Percentiles rank a stretch among this genome's conserved stretches.
phyloP scores from a whole-genome alignment of 2,329 filamentous ascomycete genomes.

The Fusarium begoniae region DNA sequence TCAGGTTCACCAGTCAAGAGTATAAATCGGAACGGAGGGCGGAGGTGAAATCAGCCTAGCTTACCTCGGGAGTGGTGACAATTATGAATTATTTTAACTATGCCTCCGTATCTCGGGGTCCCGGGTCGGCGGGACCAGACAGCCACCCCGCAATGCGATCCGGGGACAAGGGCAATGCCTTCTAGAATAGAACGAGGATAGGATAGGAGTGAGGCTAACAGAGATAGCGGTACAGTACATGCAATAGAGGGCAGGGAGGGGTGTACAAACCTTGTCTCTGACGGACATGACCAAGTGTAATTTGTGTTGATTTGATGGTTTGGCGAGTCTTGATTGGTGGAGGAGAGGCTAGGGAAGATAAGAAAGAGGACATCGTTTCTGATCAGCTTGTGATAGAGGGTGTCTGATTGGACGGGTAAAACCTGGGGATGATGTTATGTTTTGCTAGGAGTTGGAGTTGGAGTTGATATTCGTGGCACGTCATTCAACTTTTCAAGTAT shows the following conservation, averaged over 20 bases:
- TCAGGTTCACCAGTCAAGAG: slow-evolving; percentile 1
- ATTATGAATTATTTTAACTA: slow-evolving; percentile 38
- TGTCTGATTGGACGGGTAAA: slow-evolving; percentile 25
- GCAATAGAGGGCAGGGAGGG: neutral
- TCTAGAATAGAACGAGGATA: slow-evolving; percentile 32
- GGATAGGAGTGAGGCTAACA: slow-evolving; percentile 27
- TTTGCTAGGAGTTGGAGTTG: slow-evolving; percentile 6
- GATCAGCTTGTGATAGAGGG: slow-evolving; percentile 20
- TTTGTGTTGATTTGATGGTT: slow-evolving; percentile 33
- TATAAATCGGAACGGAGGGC: slow-evolving; percentile 9
- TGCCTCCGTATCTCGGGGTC: slow-evolving; percentile 38
- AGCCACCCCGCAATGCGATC: slow-evolving; percentile 30
- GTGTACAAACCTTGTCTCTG: slow-evolving; percentile 6
- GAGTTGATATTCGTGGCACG: neutral
- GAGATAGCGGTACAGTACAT: slow-evolving; percentile 14
- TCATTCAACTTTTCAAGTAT: neutral
- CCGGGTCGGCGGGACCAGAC: slow-evolving; percentile 38
- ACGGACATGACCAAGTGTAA: slow-evolving; percentile 37
- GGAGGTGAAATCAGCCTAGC: slow-evolving; percentile 2
- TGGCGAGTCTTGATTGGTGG: slow-evolving; percentile 31
- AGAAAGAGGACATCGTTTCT: slow-evolving; percentile 30
- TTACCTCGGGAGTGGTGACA: slow-evolving; percentile 41
- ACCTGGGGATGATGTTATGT: slow-evolving; percentile 28
- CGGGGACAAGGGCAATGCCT: slow-evolving; percentile 29
- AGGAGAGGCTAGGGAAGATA: slow-evolving; percentile 27